Conservation (phyloP, 495 filamentous ascomycete genomes). For the Chaetomium cochliodes region DNA sequence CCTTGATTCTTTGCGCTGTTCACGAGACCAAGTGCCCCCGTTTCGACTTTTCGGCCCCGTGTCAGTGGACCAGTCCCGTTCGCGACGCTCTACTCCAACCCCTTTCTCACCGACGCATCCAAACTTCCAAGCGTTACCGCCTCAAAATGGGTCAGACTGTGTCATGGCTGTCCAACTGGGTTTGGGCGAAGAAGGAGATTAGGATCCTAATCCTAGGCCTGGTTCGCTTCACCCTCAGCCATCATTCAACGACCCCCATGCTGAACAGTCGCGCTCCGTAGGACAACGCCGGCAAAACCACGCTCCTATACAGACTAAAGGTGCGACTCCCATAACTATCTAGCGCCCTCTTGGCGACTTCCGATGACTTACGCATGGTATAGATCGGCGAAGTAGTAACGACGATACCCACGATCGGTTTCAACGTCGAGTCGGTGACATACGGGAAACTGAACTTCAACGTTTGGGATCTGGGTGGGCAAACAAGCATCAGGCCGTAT, state of each 20-base stretch:
- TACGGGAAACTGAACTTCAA: conserved; percentile 98
- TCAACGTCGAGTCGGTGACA: conserved; percentile 97
- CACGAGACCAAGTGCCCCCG: background rate
- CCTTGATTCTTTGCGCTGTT: background rate
- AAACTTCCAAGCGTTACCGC: conserved; percentile 16
- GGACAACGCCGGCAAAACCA: conserved; percentile 99
- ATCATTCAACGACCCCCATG: conserved; percentile 2
- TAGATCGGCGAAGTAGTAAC: conserved; percentile 98
- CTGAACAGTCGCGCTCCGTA: conserved; percentile 42
- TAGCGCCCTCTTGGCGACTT: background rate
- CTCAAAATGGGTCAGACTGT: conserved; percentile 75
- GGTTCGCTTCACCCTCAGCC: conserved; percentile 52
- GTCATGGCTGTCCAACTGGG: conserved; percentile 68
- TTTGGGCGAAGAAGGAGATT: conserved; percentile 96
- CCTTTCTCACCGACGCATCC: conserved; percentile 4
- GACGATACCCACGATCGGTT: conserved; percentile 97
- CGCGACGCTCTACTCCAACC: background rate
- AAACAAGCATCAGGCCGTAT: conserved; percentile 95
- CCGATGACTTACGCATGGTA: conserved; percentile 16
- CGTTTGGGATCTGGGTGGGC: conserved; percentile 97
- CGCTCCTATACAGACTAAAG: conserved; percentile 92
- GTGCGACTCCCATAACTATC: conserved; percentile 53
- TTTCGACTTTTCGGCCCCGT: background rate
- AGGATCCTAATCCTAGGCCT: conserved; percentile 93
- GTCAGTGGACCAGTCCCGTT: background rate